Base-by-base conservation (phyloP, 768 basidiomycete genomes). In the Boletus edulis region DNA sequence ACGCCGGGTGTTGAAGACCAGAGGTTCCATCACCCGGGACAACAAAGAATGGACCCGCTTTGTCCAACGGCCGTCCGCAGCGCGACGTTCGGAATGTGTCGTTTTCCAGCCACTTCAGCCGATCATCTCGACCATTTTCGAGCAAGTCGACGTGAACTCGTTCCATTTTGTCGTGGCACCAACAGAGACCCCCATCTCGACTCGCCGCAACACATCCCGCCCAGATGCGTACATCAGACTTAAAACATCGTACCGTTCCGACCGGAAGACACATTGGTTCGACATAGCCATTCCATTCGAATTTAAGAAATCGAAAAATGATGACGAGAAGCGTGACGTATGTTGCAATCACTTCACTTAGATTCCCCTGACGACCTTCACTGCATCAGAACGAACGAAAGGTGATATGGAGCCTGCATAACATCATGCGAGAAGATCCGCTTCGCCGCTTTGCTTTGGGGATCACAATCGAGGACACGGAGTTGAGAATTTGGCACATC, bases 371-470 rank as follows among this genome's bases (percentile, higher is more conserved):
- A 46, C 14, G 14, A 38, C 12, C 6, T 7, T 37, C 49, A 5
- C 49, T 53, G 8, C n/a, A 18, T 22, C 5, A 64, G 62, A 57
- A 61, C 18, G 32, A 55, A 40, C 4, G 1, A 18, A 62, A 72
- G 58, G 50, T 70, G 1, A 51, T 73, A 20, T 68, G 67, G 67
- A 62, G 56, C 43, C 41, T 69, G 18, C 57, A 63, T 24, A 55
- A 64, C 17, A 61, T 64, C 42, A 68, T 74, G 66, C 55, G 56
- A 2, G 55, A 64, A 35, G 73, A 73, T 47, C 66, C 58, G 0
- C 51, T 63, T 34, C 55, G 63, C 4, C 51, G 65, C 5, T 67
- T 69, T 32, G 52, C 59, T 3, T 63, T 68, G 18, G 72, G 70
- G 0, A 63, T 72, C 22, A 70, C 66, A 0, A 51, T 70, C 15